phyloP scores from a whole-genome alignment of 129 eudicot genomes.

The carrot (Daucus carota) region DH1_v3.0 NC_030382.2:44419001-44419500 shows the following conservation, averaged over 20 bases:
- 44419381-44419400: conserved; percentile 32
- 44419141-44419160: neutral
- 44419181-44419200: neutral
- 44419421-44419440: neutral
- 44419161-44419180: neutral
- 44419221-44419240: neutral
- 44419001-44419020: neutral
- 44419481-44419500: neutral
- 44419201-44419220: neutral
- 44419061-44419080: neutral
- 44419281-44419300: neutral
- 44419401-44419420: neutral
- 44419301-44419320: conserved; percentile 28
- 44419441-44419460: neutral
- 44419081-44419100: neutral
- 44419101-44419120: neutral
- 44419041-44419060: neutral
- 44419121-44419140: neutral
- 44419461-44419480: neutral
- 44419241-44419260: neutral
- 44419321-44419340: conserved; percentile 74
- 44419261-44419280: neutral
- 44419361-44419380: conserved; percentile 75
- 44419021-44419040: neutral
- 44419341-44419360: conserved; percentile 85